Evolutionary conservation across 2,329 filamentous ascomycete genomes (phyloP).

Genomic region (Graphium sp.): DNA sequence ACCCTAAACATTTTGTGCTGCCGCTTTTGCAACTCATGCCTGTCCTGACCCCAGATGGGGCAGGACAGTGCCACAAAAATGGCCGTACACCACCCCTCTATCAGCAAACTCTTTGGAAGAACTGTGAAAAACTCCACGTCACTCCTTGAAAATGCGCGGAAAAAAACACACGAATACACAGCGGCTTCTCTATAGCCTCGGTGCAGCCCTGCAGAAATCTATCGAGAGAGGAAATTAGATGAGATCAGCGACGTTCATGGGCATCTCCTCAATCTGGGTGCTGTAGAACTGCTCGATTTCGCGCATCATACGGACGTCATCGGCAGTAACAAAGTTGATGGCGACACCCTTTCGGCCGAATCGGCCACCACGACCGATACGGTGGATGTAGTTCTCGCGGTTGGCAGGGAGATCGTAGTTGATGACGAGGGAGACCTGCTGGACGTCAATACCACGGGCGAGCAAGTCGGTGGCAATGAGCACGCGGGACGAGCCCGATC

Average conservation of each 20-base stretch:
- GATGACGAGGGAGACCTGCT: slow-evolving; percentile 99
- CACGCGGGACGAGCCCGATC: slow-evolving; percentile 94
- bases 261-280: slow-evolving; percentile 99
- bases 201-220: slow-evolving; percentile 3
- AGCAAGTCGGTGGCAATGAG: slow-evolving; percentile 95
- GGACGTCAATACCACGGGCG: slow-evolving; percentile 98
- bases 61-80: background rate
- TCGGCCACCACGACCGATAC: slow-evolving; percentile 97
- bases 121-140: background rate
- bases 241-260: slow-evolving; percentile 75
- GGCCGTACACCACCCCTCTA: background rate
- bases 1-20: too few species aligned
- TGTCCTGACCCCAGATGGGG: too few species aligned
- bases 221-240: slow-evolving; percentile 28
- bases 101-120: background rate
- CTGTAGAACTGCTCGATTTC: slow-evolving; percentile 99
- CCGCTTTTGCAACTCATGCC: too few species aligned
- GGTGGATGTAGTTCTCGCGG: slow-evolving; percentile 99
- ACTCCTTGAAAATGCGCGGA: background rate
- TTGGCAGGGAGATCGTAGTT: slow-evolving; percentile 99
- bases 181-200: too few species aligned
- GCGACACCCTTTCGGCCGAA: slow-evolving; percentile 99
- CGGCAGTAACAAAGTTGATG: slow-evolving; percentile 99
- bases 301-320: slow-evolving; percentile 99
- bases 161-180: background rate